phyloP scores from a whole-genome alignment of 2,329 filamentous ascomycete genomes.

The Diaporthe sp. region DNA sequence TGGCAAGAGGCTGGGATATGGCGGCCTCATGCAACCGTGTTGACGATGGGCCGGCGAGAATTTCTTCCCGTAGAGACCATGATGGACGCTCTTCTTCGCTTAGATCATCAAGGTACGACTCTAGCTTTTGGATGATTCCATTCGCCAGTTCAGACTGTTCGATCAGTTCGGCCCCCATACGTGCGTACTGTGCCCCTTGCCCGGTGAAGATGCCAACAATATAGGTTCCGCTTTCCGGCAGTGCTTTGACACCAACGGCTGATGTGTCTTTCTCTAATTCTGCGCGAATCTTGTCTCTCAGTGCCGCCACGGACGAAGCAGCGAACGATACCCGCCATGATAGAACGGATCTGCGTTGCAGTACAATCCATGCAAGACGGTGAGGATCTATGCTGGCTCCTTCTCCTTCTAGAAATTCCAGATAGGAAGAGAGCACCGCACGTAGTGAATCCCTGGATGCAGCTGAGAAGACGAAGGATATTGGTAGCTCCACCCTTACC shows the following conservation, averaged over 20 bases:
- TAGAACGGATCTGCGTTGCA: not conserved
- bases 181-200: slow-evolving; percentile 48
- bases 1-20: slow-evolving; percentile 49
- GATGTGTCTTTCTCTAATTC: not conserved
- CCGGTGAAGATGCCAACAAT: slow-evolving; percentile 49
- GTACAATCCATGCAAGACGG: not conserved
- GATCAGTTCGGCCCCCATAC: slow-evolving; percentile 47
- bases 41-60: slow-evolving; percentile 35
- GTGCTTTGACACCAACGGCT: not conserved
- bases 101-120: slow-evolving; percentile 33
- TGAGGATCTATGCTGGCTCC: not conserved
- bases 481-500: not conserved
- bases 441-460: not conserved
- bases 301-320: not conserved
- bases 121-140: slow-evolving; percentile 35
- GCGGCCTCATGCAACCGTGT: slow-evolving; percentile 40
- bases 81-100: slow-evolving; percentile 35
- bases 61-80: slow-evolving; percentile 40
- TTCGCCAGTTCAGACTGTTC: slow-evolving; percentile 36
- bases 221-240: slow-evolving; percentile 23
- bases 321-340: not conserved
- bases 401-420: not conserved
- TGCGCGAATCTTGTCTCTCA: not conserved
- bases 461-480: slow-evolving; percentile 16
- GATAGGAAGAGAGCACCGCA: not conserved